Percentiles rank a stretch among this genome's conserved stretches.
Evolutionary conservation across 305 asterid species (phyloP).

Genomic region (Fraxinus greggii): DNA sequence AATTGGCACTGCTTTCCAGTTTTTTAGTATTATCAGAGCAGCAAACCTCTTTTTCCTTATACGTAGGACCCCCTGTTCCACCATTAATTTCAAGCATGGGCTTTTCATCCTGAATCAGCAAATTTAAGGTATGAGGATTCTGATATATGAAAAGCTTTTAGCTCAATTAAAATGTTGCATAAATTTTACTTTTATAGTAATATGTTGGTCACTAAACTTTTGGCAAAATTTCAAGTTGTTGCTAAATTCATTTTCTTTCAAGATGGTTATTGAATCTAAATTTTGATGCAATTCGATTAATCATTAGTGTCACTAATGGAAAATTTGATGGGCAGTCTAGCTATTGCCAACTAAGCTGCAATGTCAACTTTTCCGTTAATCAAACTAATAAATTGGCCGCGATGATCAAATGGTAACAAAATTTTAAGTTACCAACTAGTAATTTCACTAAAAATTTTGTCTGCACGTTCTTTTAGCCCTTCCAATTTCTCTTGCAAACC

Average conservation of each 20-base stretch:
- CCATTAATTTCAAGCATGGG: slow-evolving; percentile 20
- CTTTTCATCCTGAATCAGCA: slow-evolving; percentile 39
- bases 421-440: not conserved
- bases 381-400: not conserved
- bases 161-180: not conserved
- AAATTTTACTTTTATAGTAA: not conserved
- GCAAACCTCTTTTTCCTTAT: slow-evolving; percentile 13
- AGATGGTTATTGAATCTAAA: not conserved
- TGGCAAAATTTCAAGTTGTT: not conserved
- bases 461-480: not conserved
- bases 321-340: not conserved
- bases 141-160: not conserved
- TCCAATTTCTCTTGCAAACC: not conserved
- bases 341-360: not conserved
- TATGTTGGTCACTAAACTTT: not conserved
- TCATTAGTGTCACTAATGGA: too few relatives aligned
- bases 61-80: slow-evolving; percentile 9
- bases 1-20: slow-evolving; percentile 7
- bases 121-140: slow-evolving; percentile 10
- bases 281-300: not conserved
- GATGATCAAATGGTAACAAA: not conserved
- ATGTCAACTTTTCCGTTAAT: not conserved
- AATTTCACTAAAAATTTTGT: not conserved
- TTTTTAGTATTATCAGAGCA: slow-evolving; percentile 3
- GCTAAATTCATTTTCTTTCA: not conserved